phyloP scores from a whole-genome alignment of 78 protist species.

The Emiliania huxleyi region DNA sequence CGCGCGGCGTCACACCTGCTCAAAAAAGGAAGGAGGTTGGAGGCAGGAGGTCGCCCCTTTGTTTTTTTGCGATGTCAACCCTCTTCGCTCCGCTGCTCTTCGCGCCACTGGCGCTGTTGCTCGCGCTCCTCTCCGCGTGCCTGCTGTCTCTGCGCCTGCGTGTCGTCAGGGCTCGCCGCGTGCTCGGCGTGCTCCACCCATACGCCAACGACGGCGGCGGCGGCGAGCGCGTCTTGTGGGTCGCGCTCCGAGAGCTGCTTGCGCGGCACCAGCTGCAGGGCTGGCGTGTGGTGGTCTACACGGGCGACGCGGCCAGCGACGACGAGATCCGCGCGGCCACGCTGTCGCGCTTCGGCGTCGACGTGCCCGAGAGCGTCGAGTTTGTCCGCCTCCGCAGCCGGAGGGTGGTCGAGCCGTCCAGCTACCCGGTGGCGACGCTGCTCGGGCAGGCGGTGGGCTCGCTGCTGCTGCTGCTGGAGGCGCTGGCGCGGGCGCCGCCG shows the following conservation, averaged over 20 bases:
- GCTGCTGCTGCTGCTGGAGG: slow-evolving; percentile 52
- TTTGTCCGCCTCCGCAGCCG: slow-evolving; percentile 3
- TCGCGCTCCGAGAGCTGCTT: slow-evolving; percentile 26
- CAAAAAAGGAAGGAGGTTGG: no score
- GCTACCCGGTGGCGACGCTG: slow-evolving; percentile 56
- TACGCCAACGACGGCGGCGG: slow-evolving; percentile 82
- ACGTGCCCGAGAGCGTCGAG: not conserved
- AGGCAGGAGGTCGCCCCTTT: no score
- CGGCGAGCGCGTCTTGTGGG: slow-evolving; percentile 80
- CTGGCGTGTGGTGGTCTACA: slow-evolving; percentile 30
- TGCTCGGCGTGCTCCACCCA: slow-evolving; percentile 66
- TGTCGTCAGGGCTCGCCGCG: no score
- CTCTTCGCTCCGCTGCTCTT: no score
- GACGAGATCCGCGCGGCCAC: not conserved
- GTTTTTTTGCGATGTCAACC: no score
- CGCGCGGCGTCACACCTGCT: no score
- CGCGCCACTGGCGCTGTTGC: no score
- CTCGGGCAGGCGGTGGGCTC: slow-evolving; percentile 67
- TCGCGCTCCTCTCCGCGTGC: no score
- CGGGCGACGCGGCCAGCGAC: slow-evolving; percentile 32
- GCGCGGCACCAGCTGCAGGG: not conserved
- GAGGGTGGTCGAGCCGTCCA: not conserved
- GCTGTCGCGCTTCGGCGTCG: slow-evolving; percentile 25
- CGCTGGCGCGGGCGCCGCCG: not conserved
- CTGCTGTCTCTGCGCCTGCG: no score